These are phyloP conservation scores for Blastobotrys aristatus DNA, from an alignment of 1,139 yeast genomes.

Conservation along the genomic window DNA sequence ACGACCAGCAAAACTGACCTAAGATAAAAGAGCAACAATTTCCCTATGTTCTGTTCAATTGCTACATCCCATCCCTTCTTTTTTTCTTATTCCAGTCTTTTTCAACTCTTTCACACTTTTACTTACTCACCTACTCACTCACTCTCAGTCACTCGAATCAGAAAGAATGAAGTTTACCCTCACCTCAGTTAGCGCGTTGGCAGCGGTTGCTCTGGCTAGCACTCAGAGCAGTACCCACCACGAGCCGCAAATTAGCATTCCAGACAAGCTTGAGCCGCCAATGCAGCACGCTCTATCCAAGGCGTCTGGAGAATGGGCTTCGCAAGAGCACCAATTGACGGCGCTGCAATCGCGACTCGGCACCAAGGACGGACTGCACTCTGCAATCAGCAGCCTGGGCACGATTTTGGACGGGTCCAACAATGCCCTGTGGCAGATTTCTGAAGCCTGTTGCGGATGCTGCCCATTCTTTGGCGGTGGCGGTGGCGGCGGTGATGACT, in stretches of 20 bases:
- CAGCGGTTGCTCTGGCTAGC: not conserved
- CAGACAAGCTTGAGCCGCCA: conserved; percentile 1
- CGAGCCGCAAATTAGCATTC: not conserved
- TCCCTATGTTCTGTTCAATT: not conserved
- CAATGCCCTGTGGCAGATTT: conserved; percentile 18
- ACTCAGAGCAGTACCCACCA: not conserved
- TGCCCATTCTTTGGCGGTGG: not conserved
- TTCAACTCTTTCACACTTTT: not conserved
- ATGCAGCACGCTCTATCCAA: not conserved
- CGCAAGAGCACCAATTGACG: not conserved
- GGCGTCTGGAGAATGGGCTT: conserved; percentile 1
- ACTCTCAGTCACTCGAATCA: not conserved
- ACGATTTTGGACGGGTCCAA: conserved; percentile 12
- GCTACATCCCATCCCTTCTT: not conserved
- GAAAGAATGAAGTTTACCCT: not conserved
- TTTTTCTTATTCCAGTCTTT: not conserved
- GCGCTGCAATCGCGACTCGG: not conserved
- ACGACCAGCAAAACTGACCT: too few species aligned
- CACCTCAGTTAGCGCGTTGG: not conserved
- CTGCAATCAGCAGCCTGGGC: not conserved
- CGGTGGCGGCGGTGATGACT: not conserved
- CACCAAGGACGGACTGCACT: not conserved
- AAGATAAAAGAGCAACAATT: too few species aligned
- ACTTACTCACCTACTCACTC: not conserved
- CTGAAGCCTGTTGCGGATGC: conserved; percentile 16